Conservation (phyloP, 2,329 filamentous ascomycete genomes). For the Calonectria ilicicola region DNA sequence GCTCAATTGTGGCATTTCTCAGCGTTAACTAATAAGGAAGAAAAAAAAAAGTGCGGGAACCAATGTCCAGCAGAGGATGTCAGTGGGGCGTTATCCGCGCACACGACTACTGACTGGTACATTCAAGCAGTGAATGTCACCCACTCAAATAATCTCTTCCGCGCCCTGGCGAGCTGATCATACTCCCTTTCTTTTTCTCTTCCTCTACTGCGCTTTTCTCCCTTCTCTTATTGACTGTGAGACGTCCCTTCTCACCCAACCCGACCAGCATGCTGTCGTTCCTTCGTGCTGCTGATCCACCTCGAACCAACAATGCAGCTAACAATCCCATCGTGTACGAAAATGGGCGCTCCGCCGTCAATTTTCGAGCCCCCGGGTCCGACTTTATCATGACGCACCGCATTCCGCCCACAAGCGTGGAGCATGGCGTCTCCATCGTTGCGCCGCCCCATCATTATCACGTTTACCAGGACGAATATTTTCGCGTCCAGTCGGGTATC, state of each 20-base stretch:
- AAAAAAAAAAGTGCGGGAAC: too few species aligned
- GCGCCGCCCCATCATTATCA: constrained; percentile 11
- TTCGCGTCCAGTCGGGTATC: constrained; percentile 7
- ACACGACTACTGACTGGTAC: too few species aligned
- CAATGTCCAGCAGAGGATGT: too few species aligned
- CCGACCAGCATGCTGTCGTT: constrained; percentile 27
- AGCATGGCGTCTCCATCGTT: constrained; percentile 3
- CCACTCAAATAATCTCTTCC: too few species aligned
- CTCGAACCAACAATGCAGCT: background rate
- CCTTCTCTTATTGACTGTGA: too few species aligned
- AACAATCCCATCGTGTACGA: constrained; percentile 13
- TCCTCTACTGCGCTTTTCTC: too few species aligned
- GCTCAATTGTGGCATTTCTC: too few species aligned
- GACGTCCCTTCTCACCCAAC: background rate
- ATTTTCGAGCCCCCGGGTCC: constrained; percentile 5
- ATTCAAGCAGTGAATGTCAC: too few species aligned
- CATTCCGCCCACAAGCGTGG: background rate
- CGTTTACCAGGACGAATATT: constrained; percentile 14
- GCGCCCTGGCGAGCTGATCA: too few species aligned
- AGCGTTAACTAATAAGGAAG: too few species aligned
- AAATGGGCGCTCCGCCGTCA: background rate
- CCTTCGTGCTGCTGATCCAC: background rate
- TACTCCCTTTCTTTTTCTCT: too few species aligned
- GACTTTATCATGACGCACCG: constrained; percentile 13
- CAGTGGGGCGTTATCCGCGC: too few species aligned